Evolutionary conservation across 1,284 basidiomycete genomes (phyloP).

Genomic region (Puccinia hordei): DNA sequence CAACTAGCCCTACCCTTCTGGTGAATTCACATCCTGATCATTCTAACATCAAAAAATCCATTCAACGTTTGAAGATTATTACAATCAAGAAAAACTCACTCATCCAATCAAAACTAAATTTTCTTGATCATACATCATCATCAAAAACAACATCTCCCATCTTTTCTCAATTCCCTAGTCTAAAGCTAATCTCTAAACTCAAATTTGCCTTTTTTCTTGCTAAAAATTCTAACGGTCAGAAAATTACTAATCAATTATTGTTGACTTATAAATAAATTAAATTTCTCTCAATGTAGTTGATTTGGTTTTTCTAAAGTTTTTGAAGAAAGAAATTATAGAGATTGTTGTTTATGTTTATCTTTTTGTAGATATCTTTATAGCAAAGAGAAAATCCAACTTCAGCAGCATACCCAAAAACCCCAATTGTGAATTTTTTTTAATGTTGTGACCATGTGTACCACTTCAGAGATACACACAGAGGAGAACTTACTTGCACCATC

Average conservation of each 20-base stretch:
- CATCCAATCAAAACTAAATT: constrained; percentile 9
- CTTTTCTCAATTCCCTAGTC: constrained; percentile 25
- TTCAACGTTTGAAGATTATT: constrained; percentile 7
- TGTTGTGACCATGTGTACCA: too few relatives aligned
- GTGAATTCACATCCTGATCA: background rate
- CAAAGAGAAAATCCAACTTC: too few relatives aligned
- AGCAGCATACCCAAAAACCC: too few relatives aligned
- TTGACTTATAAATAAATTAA: constrained; percentile 3
- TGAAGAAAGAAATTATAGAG: too few relatives aligned
- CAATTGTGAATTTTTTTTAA: too few relatives aligned
- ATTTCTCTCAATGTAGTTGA: too few relatives aligned
- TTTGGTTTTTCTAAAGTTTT: too few relatives aligned
- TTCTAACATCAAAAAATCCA: background rate
- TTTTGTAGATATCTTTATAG: too few relatives aligned
- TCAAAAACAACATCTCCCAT: background rate
- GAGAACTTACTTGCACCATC: too few relatives aligned
- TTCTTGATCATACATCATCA: constrained; percentile 1
- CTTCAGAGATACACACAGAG: too few relatives aligned
- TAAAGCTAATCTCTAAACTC: constrained; percentile 40
- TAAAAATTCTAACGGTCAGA: constrained; percentile 32
- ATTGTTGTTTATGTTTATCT: too few relatives aligned
- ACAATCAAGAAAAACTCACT: background rate
- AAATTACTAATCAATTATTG: constrained; percentile 16
- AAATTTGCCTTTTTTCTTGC: constrained; percentile 31
- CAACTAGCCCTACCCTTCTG: background rate